phyloP scores from a whole-genome alignment of 306 rosid genomes.

The Castanea sativa region DNA sequence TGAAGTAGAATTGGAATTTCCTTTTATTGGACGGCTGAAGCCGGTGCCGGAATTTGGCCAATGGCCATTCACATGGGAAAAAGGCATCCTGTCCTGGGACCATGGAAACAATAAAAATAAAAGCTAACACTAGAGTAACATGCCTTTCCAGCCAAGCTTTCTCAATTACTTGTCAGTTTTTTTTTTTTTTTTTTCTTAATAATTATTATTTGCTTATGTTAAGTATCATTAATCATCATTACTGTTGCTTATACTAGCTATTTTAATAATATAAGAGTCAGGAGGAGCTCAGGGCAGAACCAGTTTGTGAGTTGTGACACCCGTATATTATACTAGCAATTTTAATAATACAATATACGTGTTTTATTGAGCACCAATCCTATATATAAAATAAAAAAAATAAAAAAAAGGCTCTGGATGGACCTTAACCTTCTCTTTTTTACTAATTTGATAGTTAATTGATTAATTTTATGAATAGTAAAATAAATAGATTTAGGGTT shows the following conservation, averaged over 20 bases:
- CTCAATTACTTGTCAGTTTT: slow-evolving; percentile 26
- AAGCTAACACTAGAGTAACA: slow-evolving; percentile 34
- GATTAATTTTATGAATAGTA: no score
- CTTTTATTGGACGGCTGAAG: slow-evolving; percentile 19
- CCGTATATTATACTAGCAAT: no score
- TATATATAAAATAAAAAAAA: no score
- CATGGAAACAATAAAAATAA: slow-evolving; percentile 27
- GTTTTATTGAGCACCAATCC: no score
- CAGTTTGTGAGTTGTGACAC: no score
- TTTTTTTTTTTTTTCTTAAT: not conserved
- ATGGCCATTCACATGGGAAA: slow-evolving; percentile 32
- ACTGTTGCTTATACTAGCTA: slow-evolving; percentile 20
- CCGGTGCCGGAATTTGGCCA: slow-evolving; percentile 5
- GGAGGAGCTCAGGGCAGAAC: no score
- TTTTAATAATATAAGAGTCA: not conserved
- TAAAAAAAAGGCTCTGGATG: no score
- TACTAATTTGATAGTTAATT: no score
- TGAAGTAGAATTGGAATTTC: not conserved
- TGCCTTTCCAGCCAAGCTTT: slow-evolving; percentile 53
- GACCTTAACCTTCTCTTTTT: no score
- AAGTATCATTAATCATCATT: slow-evolving; percentile 47
- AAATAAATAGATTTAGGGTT: no score
- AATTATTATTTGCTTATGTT: slow-evolving; percentile 30
- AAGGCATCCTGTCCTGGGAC: slow-evolving; percentile 27
- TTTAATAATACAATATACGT: no score